Percentiles rank a stretch among this genome's conserved stretches.
These are phyloP conservation scores for Capsicum baccatum DNA, from an alignment of 257 asterid species.

Conservation along the genomic window DNA sequence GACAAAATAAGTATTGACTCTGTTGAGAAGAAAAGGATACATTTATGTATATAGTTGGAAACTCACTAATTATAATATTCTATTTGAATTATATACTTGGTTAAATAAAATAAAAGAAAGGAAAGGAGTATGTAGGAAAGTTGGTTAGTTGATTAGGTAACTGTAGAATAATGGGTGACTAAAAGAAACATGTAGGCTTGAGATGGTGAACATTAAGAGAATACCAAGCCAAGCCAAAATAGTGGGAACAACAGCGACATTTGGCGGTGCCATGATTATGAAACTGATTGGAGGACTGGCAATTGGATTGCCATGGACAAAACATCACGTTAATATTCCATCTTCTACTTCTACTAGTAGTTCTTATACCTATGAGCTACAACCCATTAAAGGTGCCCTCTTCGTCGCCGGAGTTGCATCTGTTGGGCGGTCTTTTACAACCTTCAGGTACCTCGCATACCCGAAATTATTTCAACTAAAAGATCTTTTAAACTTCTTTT, in stretches of 20 bases:
- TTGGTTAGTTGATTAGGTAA: background rate
- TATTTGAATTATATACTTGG: no score
- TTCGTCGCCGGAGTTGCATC: conserved; percentile 53
- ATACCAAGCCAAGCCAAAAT: conserved; percentile 62
- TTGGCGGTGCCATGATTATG: conserved; percentile 84
- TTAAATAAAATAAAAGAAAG: background rate
- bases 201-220: conserved; percentile 56
- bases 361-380: conserved; percentile 20
- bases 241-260: conserved; percentile 63
- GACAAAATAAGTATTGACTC: background rate
- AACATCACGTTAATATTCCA: conserved; percentile 1
- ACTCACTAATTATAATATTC: no score
- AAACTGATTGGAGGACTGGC: conserved; percentile 55
- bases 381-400: conserved; percentile 58
- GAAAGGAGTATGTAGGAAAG: background rate
- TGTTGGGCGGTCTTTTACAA: conserved; percentile 64
- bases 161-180: background rate
- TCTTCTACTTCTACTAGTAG: conserved; percentile 14
- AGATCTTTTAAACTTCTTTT: background rate
- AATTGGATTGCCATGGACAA: conserved; percentile 68
- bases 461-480: background rate
- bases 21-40: no score
- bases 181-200: conserved; percentile 48
- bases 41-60: no score
- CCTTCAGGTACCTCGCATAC: conserved; percentile 53